Percentiles rank a stretch among this genome's conserved stretches.
Conservation (phyloP, 768 basidiomycete genomes). For the Cystobasidium ongulense region DNA sequence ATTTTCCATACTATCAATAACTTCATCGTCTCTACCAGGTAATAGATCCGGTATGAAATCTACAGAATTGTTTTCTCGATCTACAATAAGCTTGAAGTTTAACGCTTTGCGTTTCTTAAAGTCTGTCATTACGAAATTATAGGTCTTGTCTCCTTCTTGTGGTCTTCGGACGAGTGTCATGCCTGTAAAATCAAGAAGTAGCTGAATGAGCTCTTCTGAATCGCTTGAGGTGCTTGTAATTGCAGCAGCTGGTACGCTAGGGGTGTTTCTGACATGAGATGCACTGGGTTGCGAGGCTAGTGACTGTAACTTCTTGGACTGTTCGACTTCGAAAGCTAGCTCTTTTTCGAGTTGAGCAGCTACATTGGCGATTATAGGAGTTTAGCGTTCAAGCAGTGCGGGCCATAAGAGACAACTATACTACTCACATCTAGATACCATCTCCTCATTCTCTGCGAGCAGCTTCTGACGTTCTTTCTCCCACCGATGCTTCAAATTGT, state of each 20-base stretch:
- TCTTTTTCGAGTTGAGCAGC: conserved; percentile 1
- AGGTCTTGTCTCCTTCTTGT: not conserved
- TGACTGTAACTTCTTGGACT: conserved; percentile 15
- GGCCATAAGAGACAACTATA: not conserved
- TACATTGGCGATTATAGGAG: not conserved
- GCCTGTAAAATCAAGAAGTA: conserved; percentile 2
- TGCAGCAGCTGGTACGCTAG: not conserved
- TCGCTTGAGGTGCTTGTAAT: not conserved
- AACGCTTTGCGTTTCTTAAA: conserved; percentile 6
- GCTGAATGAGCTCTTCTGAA: not conserved
- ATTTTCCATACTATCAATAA: conserved; percentile 1
- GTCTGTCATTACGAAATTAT: conserved; percentile 21
- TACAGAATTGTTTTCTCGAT: not conserved
- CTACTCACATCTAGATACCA: not conserved
- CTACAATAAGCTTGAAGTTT: conserved; percentile 16
- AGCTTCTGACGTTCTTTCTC: not conserved
- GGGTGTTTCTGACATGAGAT: not conserved
- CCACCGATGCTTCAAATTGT: not conserved
- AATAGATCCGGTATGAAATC: conserved; percentile 24
- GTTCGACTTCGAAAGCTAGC: conserved; percentile 8
- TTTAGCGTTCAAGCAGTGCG: not conserved
- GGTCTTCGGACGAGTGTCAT: not conserved
- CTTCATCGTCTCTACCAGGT: conserved; percentile 19
- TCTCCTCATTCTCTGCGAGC: not conserved
- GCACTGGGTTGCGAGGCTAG: not conserved